These are phyloP conservation scores for Gossypium lobatum DNA, from an alignment of 441 rosid genomes.

Conservation along the genomic window DNA sequence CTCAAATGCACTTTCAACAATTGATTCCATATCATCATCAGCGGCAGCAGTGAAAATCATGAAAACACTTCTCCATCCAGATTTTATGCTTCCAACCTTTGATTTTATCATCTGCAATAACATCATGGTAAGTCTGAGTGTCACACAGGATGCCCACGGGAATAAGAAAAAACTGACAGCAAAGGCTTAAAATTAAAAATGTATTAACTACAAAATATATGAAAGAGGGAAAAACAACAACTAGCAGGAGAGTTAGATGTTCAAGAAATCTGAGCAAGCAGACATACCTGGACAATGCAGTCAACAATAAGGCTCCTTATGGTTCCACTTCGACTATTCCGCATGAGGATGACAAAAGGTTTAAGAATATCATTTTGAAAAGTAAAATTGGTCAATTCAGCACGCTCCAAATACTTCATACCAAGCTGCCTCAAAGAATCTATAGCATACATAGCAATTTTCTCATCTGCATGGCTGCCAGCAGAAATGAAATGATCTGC, in stretches of 20 bases:
- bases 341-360: slow-evolving; percentile 94
- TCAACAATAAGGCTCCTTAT: slow-evolving; percentile 92
- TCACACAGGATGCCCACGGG: background rate
- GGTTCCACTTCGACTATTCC: slow-evolving; percentile 86
- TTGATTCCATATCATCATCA: slow-evolving; percentile 85
- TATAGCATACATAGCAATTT: slow-evolving; percentile 98
- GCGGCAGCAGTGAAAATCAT: slow-evolving; percentile 99
- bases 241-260: background rate
- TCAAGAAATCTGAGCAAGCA: slow-evolving; percentile 19
- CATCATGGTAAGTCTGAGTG: slow-evolving; percentile 17
- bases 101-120: slow-evolving; percentile 92
- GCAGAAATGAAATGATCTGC: slow-evolving; percentile 98
- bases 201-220: background rate
- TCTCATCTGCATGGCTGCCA: slow-evolving; percentile 96
- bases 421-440: slow-evolving; percentile 99
- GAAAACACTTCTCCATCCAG: slow-evolving; percentile 99
- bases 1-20: slow-evolving; percentile 98
- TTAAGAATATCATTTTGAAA: slow-evolving; percentile 99
- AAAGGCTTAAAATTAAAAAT: background rate
- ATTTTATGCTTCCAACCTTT: slow-evolving; percentile 96
- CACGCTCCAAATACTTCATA: slow-evolving; percentile 95
- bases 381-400: slow-evolving; percentile 93
- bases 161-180: background rate
- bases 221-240: background rate
- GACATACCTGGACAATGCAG: slow-evolving; percentile 91